Evolutionary conservation across 306 rosid species (phyloP), one percentile per base, ranked within the genome.

Genomic region (Canavalia ensiformis): DNA sequence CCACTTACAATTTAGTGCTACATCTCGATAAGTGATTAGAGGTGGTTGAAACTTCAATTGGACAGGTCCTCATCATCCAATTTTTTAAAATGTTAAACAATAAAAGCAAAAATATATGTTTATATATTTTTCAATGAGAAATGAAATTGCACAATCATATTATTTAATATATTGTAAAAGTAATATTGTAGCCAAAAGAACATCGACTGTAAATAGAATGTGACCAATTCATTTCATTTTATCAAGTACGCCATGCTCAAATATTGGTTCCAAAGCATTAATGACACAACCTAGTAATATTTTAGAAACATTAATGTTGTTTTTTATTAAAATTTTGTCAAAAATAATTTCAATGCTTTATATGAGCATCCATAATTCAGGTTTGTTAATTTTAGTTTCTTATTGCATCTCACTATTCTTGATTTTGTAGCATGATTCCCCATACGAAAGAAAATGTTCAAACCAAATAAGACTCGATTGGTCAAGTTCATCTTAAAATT

Each of bases 211-310:
- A 13, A 65, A 68, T 63, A 34, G 57, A 85, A 82, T 39, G 41
- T 62, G 72, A 51, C 65, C 9, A 69, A 47, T 65, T 78, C 77
- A 57, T 8, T 55, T 72, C 34, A 82, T 42, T 59, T 29, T 46
- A 62, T 55, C 64, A 29, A 6, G 41, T 68, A 58, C 37, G 41
- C 8, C 74, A 47, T 39, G 34, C 34, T 45, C 31, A 52, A 18
- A 18, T 18, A 18, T 60, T n/a, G 45, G 2, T 33, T 55, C 18
- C 78, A 72, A 7, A n/a, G 56, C 29, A 41, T 63, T 45, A 72
- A 44, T 52, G 63, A 52, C 34, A 54, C 75, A 44, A 2, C n/a
- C 54, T 4, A 49, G 29, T 41, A 78, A 2, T 78, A 57, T n/a
- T 49, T 42, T 67, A 8, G 76, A 46, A 77, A 30, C 49, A 30